Evolutionary conservation across 2,329 filamentous ascomycete genomes (phyloP), one percentile per base, ranked within the genome.

Genomic region (Didymella segeticola): DNA sequence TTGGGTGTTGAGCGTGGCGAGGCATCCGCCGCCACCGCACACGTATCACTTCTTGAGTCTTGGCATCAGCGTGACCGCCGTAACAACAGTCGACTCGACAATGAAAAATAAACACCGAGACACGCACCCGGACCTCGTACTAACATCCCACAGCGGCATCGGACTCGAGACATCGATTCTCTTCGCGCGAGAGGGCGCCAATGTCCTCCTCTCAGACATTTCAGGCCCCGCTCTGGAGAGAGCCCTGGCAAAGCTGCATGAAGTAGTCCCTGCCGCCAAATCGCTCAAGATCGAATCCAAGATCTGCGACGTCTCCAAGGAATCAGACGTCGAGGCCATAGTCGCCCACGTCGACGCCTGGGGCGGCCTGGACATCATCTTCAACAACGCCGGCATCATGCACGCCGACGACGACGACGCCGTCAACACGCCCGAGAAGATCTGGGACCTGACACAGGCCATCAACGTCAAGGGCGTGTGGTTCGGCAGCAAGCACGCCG

Each of bases 391-490:
- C 20, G 93, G 93, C 49, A 97, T 97, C 76, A 97, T 97, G 93
- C 93, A 96, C 79, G 87, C 86, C 41, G 82, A 89, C 53, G 79
- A 82, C 57, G 79, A 77, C 30, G 72, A 76, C 75, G 91, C 93
- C 42, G 80, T 96, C 73, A 85, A 89, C 73, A 96, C 92, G 1
- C 87, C 90, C 43, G 91, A 96, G 79, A 87, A 86, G 67, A 93
- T 97, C 80, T 97, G 93, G 93, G 91, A 97, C 69, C 79, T 96
- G 63, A 97, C 93, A 4, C 91, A 96, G 58, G 87, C 86, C 74
- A 96, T 96, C 81, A 97, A 97, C 77, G 93, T 96, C 76, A 97
- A 97, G 84, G 93, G 93, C 36, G 93, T 97, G n/a, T 96, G 93
- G 93, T 97, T 86, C 75, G 93, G 93, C 56, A 89, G 87, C 83